Conservation (phyloP, 805 yeast species). For the Kazachstania viticola region DNA sequence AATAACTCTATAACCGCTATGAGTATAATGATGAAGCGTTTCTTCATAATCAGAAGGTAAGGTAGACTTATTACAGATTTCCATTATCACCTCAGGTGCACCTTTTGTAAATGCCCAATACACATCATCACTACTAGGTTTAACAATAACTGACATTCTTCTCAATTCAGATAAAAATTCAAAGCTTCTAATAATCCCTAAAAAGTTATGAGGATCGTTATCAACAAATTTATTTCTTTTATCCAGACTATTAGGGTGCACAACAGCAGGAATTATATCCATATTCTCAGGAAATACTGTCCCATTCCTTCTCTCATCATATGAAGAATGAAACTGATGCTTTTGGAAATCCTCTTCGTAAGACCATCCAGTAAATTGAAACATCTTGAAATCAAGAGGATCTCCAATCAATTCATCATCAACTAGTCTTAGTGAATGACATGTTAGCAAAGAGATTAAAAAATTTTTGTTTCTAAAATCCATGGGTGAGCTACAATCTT, state of each 20-base stretch:
- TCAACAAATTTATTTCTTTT: slow-evolving; percentile 27
- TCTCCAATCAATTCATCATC: slow-evolving; percentile 83
- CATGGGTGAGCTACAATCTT: slow-evolving; percentile 21
- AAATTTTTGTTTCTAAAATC: slow-evolving; percentile 24
- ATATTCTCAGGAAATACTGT: slow-evolving; percentile 32
- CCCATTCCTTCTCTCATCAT: slow-evolving; percentile 30
- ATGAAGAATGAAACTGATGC: slow-evolving; percentile 26
- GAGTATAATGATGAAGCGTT: slow-evolving; percentile 74
- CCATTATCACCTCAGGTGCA: slow-evolving; percentile 88
- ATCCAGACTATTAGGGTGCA: slow-evolving; percentile 30
- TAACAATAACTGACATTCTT: slow-evolving; percentile 79
- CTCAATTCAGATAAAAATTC: slow-evolving; percentile 81
- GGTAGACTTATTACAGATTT: slow-evolving; percentile 58
- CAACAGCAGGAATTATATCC: slow-evolving; percentile 38
- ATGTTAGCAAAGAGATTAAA: slow-evolving; percentile 38
- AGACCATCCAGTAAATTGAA: slow-evolving; percentile 73
- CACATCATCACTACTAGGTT: slow-evolving; percentile 30
- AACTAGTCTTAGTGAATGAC: slow-evolving; percentile 76
- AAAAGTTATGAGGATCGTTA: slow-evolving; percentile 26
- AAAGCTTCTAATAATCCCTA: slow-evolving; percentile 44
- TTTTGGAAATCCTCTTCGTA: slow-evolving; percentile 54
- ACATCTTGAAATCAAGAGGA: slow-evolving; percentile 89
- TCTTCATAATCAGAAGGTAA: slow-evolving; percentile 70
- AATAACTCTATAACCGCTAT: slow-evolving; percentile 87
- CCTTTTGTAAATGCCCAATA: slow-evolving; percentile 71